A percentile compares a stretch with the other conserved stretches of the same genome.
Evolutionary conservation across 2,329 filamentous ascomycete genomes (phyloP).

Genomic region (Paraconiothyrium brasiliense): DNA sequence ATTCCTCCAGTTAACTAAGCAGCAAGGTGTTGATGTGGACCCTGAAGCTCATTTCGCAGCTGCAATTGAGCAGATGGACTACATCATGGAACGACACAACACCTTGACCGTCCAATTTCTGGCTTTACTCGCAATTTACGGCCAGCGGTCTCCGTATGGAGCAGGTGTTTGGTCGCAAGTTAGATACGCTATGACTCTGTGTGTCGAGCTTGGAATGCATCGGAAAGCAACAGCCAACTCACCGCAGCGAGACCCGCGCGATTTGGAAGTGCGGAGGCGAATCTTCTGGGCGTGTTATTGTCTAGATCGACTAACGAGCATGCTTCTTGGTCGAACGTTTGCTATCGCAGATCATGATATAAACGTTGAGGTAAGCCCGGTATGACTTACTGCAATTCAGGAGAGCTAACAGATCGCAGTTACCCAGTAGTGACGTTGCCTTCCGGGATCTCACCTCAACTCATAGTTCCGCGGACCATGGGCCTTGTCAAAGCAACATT

Average conservation of each 20-base stretch:
- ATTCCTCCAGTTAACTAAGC: conserved; percentile 35
- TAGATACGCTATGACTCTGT: conserved; percentile 37
- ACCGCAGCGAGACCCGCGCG: conserved; percentile 24
- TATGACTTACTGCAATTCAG: too few relatives aligned
- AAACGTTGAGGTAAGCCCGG: conserved; percentile 33
- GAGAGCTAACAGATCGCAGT: conserved; percentile 20
- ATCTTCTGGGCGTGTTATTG: conserved; percentile 41
- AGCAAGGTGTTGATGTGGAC: conserved; percentile 35
- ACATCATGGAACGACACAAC: conserved; percentile 35
- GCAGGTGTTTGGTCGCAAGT: conserved; percentile 41
- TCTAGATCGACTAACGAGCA: conserved; percentile 36
- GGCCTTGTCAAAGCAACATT: conserved; percentile 33
- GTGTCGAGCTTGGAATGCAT: conserved; percentile 39
- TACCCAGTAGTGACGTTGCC: conserved; percentile 30
- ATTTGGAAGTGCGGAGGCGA: conserved; percentile 36
- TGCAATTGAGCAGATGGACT: conserved; percentile 37
- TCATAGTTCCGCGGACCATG: conserved; percentile 21
- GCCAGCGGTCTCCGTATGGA: conserved; percentile 39
- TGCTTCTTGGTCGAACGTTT: conserved; percentile 36
- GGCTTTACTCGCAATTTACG: conserved; percentile 35
- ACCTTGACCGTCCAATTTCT: conserved; percentile 38
- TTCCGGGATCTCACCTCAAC: conserved; percentile 37
- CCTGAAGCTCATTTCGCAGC: conserved; percentile 35
- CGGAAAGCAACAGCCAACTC: conserved; percentile 33
- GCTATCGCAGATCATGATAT: conserved; percentile 41